Conservation (phyloP, 2,329 filamentous ascomycete species). For the Pestalotiopsis sp. region DNA sequence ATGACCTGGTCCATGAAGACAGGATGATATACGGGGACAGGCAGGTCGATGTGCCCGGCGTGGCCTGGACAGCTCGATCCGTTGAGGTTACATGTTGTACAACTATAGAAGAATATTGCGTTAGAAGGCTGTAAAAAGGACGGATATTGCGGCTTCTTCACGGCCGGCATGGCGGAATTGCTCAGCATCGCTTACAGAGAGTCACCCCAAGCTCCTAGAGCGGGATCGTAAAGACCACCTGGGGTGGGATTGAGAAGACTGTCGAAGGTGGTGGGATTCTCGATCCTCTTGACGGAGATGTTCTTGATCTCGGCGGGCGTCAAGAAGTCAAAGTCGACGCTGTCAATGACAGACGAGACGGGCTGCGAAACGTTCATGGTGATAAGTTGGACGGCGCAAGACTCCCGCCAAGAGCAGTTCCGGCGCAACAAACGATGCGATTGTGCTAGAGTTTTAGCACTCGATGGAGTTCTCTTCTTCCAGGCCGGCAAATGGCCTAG, state of each 20-base stretch:
- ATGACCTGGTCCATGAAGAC: constrained; percentile 93
- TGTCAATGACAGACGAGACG: constrained; percentile 79
- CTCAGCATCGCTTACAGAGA: constrained; percentile 65
- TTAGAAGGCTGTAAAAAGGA: background rate
- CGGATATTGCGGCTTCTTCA: background rate
- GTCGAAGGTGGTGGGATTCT: constrained; percentile 94
- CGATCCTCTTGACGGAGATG: constrained; percentile 91
- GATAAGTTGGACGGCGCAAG: constrained; percentile 15
- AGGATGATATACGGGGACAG: constrained; percentile 83
- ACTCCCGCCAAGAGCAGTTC: background rate
- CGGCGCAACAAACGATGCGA: background rate
- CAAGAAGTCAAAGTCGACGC: constrained; percentile 89
- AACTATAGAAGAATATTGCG: constrained; percentile 54
- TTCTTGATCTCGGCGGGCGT: constrained; percentile 80
- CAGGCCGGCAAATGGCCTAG: constrained; percentile 14
- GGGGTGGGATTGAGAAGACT: constrained; percentile 86
- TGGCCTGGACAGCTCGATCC: constrained; percentile 87
- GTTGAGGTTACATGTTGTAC: constrained; percentile 88
- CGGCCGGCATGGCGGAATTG: background rate
- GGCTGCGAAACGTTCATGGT: constrained; percentile 78
- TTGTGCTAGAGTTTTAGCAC: background rate
- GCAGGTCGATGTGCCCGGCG: constrained; percentile 91
- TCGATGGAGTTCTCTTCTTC: background rate
- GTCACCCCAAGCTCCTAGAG: constrained; percentile 87
- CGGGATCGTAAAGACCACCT: constrained; percentile 89